Base-by-base conservation (phyloP, 768 basidiomycete species). In the Rossbeevera mucosa region DNA sequence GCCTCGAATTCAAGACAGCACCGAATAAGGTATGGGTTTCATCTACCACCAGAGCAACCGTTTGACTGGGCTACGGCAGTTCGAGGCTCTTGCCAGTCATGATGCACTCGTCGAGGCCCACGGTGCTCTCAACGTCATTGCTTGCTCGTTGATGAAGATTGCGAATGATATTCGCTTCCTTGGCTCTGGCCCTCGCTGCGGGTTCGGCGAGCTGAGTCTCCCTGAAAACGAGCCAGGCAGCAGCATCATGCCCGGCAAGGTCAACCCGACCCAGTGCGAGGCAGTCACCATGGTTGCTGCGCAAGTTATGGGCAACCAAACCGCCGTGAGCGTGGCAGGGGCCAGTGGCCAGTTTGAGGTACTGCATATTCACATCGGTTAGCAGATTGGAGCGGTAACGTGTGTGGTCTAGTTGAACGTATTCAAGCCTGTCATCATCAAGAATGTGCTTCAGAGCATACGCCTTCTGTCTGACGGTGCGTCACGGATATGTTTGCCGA, bases 181-280 rank as follows among this genome's bases (percentile, higher is more conserved):
- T 60, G 95, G 86, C 22, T 98, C 95, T 45, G 96, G 96, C 51
- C 96, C 96, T 53, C 88, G 96, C 41, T 99, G 96, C 64, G 96
- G 96, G 51, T 80, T 99, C 43, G 96, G 96, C 21, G 96, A 99
- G 72, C 76, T 99, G 36, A 85, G 80, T 61, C 74, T 98, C 47
- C 96, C 96, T 11, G 96, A 98, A 74, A 99, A 99, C 70, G 96
- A 99, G 73, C 96, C 96, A 41, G 96, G 96, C 44, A 94, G 92
- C 64, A 95, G 92, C 53, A 98, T 99, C 74, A 99, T 99, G 96
- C 96, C 94, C 7, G 96, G 96, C 55, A 98, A 99, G 75, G 96
- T 99, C 53, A 99, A 99, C 74, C 96, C 96, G 11, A 99, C 96
- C 5, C 96, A 99, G 68, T 98, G 96, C 61, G 96, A 99, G 72